Percentiles rank a stretch among this genome's conserved stretches.
Evolutionary conservation across 2,329 filamentous ascomycete genomes (phyloP).

Genomic region (Penicillium sp.): DNA sequence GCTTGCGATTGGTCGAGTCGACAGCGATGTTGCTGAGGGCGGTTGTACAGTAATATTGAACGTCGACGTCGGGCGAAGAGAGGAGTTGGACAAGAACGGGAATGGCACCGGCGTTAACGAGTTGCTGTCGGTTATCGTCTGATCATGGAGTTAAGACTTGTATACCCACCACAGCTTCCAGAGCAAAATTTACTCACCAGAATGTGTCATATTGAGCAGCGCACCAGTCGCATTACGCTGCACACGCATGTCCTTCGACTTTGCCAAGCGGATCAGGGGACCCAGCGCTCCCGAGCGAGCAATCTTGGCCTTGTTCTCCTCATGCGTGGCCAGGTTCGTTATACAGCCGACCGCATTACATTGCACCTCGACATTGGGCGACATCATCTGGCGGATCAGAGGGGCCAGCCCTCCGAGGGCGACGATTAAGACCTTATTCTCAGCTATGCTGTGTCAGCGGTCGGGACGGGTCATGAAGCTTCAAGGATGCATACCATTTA

Average conservation of each 20-base stretch:
- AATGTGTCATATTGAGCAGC: conserved; percentile 98
- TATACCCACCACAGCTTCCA: not conserved
- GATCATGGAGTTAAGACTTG: conserved; percentile 25
- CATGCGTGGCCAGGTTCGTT: conserved; percentile 94
- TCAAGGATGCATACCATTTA: conserved; percentile 65
- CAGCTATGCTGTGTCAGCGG: conserved; percentile 61
- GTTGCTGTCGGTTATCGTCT: conserved; percentile 97
- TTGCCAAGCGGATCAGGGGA: conserved; percentile 84
- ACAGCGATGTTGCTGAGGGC: conserved; percentile 98
- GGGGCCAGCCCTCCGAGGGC: conserved; percentile 83
- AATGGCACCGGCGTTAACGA: conserved; percentile 96
- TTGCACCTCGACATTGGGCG: conserved; percentile 94
- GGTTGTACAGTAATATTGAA: conserved; percentile 99
- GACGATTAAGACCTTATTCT: conserved; percentile 97
- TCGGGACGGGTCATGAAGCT: conserved; percentile 9
- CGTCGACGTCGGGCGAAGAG: conserved; percentile 88
- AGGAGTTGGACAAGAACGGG: conserved; percentile 93
- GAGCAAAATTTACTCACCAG: conserved; percentile 57
- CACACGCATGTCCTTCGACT: conserved; percentile 97
- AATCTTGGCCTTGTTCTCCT: conserved; percentile 99
- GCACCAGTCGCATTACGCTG: conserved; percentile 96
- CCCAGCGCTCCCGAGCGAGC: conserved; percentile 88
- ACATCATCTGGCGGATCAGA: conserved; percentile 97
- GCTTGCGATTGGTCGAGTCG: conserved; percentile 82
- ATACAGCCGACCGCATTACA: conserved; percentile 99